These are phyloP conservation scores for Penicillium fimorum DNA, from an alignment of 495 filamentous ascomycete genomes.

Conservation along the genomic window DNA sequence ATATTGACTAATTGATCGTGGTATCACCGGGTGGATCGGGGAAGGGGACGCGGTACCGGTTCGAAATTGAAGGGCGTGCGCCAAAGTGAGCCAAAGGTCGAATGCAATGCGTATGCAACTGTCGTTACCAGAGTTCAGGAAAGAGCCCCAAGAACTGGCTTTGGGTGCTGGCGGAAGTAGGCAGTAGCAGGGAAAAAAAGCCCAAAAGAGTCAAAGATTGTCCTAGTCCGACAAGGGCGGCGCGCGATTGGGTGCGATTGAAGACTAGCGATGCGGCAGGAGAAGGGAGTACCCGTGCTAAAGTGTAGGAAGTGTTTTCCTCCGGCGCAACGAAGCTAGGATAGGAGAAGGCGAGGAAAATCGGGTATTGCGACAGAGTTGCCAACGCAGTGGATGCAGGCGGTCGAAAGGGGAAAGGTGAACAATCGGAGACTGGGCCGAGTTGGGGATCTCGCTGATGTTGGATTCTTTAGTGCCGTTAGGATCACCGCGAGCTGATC, in stretches of 20 bases:
- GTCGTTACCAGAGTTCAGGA: slow-evolving; percentile 16
- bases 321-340: slow-evolving; percentile 20
- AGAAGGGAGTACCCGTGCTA: slow-evolving; percentile 31
- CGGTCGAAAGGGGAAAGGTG: slow-evolving; percentile 43
- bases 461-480: slow-evolving; percentile 34
- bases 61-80: slow-evolving; percentile 16
- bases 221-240: slow-evolving; percentile 6
- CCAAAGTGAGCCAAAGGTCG: slow-evolving; percentile 19
- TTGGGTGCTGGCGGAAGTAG: slow-evolving; percentile 24
- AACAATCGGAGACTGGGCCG: slow-evolving; percentile 40
- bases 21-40: slow-evolving; percentile 23
- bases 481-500: slow-evolving; percentile 31
- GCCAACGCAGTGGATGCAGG: slow-evolving; percentile 47
- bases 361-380: slow-evolving; percentile 32
- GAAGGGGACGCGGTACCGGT: slow-evolving; percentile 15
- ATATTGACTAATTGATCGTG: slow-evolving; percentile 40
- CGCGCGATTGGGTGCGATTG: slow-evolving; percentile 27
- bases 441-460: slow-evolving; percentile 31
- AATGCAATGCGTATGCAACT: slow-evolving; percentile 20
- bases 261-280: slow-evolving; percentile 25
- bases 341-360: slow-evolving; percentile 22
- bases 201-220: slow-evolving; percentile 17
- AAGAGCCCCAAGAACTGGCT: slow-evolving; percentile 26
- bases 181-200: slow-evolving; percentile 20
- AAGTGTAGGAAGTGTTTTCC: slow-evolving; percentile 29